Evolutionary conservation across 2,329 filamentous ascomycete genomes (phyloP).

Genomic region (Paecilomyces niveus): DNA sequence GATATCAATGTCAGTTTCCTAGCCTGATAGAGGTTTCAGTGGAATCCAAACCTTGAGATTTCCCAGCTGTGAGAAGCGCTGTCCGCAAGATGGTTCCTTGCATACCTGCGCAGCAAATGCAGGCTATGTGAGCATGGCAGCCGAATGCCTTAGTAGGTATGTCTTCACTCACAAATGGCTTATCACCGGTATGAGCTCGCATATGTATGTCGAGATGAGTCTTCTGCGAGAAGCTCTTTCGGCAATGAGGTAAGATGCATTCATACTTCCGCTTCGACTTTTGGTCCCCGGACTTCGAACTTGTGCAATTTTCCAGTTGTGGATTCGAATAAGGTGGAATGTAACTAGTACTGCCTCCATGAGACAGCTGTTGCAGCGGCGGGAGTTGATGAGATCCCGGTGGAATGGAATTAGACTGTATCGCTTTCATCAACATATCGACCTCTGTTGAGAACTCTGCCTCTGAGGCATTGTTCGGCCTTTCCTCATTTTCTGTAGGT

Average conservation of each 20-base stretch:
- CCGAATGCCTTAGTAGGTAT: not conserved
- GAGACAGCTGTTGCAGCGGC: slow-evolving; percentile 26
- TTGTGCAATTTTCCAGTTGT: slow-evolving; percentile 13
- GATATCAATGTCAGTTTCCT: slow-evolving; percentile 1
- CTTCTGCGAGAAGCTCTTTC: slow-evolving; percentile 81
- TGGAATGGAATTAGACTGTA: slow-evolving; percentile 57
- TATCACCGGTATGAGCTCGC: slow-evolving; percentile 79
- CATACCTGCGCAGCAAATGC: slow-evolving; percentile 46
- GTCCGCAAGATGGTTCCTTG: slow-evolving; percentile 64
- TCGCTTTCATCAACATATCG: slow-evolving; percentile 80
- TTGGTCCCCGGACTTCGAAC: slow-evolving; percentile 30
- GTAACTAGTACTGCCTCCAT: slow-evolving; percentile 15
- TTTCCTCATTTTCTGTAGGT: not conserved
- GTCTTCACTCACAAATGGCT: slow-evolving; percentile 71
- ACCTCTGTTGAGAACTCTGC: slow-evolving; percentile 72
- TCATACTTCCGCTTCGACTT: slow-evolving; percentile 56
- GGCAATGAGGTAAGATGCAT: slow-evolving; percentile 67
- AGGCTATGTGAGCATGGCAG: slow-evolving; percentile 2
- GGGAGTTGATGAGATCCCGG: slow-evolving; percentile 20
- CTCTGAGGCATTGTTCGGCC: slow-evolving; percentile 22
- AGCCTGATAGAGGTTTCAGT: not conserved
- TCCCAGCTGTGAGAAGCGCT: slow-evolving; percentile 80
- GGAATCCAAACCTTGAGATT: slow-evolving; percentile 66
- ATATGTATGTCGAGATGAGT: slow-evolving; percentile 89
- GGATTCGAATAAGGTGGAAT: slow-evolving; percentile 16